Evolutionary conservation across 768 basidiomycete species (phyloP), one percentile per base, ranked within the genome.

Genomic region (Phaffia australis): DNA sequence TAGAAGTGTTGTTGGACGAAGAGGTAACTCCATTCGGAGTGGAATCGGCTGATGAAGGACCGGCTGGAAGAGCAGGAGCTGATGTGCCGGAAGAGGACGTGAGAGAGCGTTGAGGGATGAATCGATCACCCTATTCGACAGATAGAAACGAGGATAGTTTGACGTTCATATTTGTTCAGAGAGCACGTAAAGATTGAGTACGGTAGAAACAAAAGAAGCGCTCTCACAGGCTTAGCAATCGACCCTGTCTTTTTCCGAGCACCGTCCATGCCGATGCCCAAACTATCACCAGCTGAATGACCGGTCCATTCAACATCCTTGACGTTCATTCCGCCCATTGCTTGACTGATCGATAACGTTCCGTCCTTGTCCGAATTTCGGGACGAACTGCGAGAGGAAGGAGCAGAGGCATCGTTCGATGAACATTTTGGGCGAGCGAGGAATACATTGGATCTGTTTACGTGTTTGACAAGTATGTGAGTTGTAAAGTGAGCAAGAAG

Each of bases 51-150:
- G 35, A 42, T 42, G 52, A 54, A 23, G 52, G n/a, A 54, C 23
- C n/a, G 52, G n/a, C 23, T 15, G 29, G 35, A 15, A 65, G 58
- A 15, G 64, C 56, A 9, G 64, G 64, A 4, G 56, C 58, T 7
- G 42, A 16, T 15, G 60, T 49, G 46, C 49, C 29, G 19, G 64
- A 21, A 27, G 64, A 65, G 56, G 64, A 59, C 0, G 64, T 58
- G 57, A 56, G 56, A 15, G 67, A 15, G n/a, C 67, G 56, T 54
- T 69, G 67, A 8, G 67, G 67, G 62, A 69, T 69, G 50, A 69
- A 69, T 8, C 67, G 61, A 46, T 69, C 67, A 23, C 56, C 57
- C 66, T 67, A 30, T 56, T 6, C 27, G 18, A 42, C 35, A 42
- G 11, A 42, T 4, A 42, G 35, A 42, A 42, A 11, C 35, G 6